Evolutionary conservation across 1,284 basidiomycete genomes (phyloP).

Genomic region (Fomitopsis schrenkii): DNA sequence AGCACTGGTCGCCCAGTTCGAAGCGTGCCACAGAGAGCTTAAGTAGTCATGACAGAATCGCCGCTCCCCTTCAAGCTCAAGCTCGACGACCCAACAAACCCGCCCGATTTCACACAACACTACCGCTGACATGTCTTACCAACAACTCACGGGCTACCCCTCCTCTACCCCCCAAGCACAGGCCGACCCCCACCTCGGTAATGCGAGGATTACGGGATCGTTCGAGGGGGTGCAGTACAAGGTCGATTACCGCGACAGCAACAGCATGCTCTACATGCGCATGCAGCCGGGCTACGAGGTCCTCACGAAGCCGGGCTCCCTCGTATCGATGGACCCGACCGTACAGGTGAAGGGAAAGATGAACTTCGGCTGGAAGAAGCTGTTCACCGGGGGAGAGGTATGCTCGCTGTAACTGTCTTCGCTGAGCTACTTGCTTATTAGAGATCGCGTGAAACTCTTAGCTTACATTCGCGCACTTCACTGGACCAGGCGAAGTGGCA

Average conservation of each 20-base stretch:
- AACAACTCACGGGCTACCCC: neutral
- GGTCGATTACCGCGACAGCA: constrained; percentile 30
- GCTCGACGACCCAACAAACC: neutral
- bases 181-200: neutral
- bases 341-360: constrained; percentile 30
- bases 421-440: neutral
- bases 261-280: constrained; percentile 26
- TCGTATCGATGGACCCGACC: constrained; percentile 30
- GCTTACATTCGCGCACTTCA: constrained; percentile 26
- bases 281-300: constrained; percentile 26
- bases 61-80: neutral
- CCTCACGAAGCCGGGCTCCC: constrained; percentile 29
- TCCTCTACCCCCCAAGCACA: constrained; percentile 2
- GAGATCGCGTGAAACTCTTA: constrained; percentile 1
- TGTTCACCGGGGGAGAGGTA: constrained; percentile 26
- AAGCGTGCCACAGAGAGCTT: neutral
- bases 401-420: neutral
- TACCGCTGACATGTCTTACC: neutral
- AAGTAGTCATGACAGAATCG: neutral
- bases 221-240: constrained; percentile 27
- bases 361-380: constrained; percentile 28
- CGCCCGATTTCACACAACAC: too few relatives aligned
- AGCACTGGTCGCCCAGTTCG: neutral
- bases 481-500: constrained; percentile 29
- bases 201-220: constrained; percentile 16